Base-by-base conservation (phyloP, 306 rosid species). In the Prunus kanzakura region DNA sequence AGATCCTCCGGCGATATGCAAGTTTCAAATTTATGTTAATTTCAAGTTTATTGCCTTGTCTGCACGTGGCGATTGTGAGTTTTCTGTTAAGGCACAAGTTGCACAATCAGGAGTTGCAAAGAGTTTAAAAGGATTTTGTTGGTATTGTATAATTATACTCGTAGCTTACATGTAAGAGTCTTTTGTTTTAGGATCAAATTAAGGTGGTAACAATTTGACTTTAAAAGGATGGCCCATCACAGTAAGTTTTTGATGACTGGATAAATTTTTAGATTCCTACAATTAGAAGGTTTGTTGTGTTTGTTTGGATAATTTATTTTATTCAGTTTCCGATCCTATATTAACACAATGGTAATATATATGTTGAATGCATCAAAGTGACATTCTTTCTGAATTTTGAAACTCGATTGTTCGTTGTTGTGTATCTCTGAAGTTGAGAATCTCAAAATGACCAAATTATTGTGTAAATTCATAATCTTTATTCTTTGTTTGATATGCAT, bases 211-310 rank as follows among this genome's bases (percentile, higher is more conserved):
- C 82, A 96, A 91, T 82, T 87, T 96, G 92, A 96, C 99, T 67
- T 78, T 96, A 69, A 96, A 92, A 86, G 99, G 99, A 67, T 96
- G 99, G 99, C 99, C 99, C 0, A 91, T 96, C 63, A 92, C 97
- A 1, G 99, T 96, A 86, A 76, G 99, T 80, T 69, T 73, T 46
- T 55, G 0, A 60, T 41, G 64, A 19, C 41, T 45, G 47, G 15
- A 54, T 69, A 22, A 16, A 19, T 30, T 30, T 32, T 30, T 18
- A 0, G 45, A 1, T 64, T n/a, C n/a, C 1, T 25, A 25, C 9
- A 11, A 4, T 18, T 60, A 60, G 57, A 60, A 3, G n/a, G 10
- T 51, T 11, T 73, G 19, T 45, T 11, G 12, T 43, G 64, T 43
- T 62, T n/a, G 23, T 74, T 78, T 76, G 49, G 46, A 41, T 20